phyloP scores from a whole-genome alignment of 1,284 basidiomycete species.

The Puccinia hordei region DNA sequence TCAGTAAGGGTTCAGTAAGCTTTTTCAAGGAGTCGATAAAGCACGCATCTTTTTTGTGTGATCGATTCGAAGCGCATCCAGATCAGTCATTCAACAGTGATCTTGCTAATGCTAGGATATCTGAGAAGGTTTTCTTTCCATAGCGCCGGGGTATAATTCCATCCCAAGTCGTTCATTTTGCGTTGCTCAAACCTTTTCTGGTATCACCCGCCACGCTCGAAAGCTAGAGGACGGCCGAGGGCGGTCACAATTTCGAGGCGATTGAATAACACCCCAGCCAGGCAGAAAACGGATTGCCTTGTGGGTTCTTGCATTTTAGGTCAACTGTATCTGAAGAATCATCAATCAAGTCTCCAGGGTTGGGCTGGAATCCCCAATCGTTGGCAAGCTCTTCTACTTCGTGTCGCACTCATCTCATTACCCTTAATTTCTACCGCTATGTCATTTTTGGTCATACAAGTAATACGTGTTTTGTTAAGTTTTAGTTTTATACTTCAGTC shows the following conservation, averaged over 20 bases:
- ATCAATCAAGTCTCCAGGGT: background rate
- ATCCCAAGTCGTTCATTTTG: too few species aligned
- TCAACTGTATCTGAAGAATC: background rate
- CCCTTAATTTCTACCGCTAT: background rate
- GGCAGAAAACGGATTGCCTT: background rate
- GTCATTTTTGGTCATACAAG: background rate
- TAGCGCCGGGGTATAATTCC: too few species aligned
- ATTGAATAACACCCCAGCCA: background rate
- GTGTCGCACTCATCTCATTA: background rate
- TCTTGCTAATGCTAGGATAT: too few species aligned
- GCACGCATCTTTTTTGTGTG: too few species aligned
- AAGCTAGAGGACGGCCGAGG: too few species aligned
- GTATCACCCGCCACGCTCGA: too few species aligned
- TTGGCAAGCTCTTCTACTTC: background rate
- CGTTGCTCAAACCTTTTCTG: too few species aligned
- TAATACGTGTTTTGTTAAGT: background rate
- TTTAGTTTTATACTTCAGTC: background rate
- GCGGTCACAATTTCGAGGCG: background rate
- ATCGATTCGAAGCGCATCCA: too few species aligned
- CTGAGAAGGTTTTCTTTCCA: too few species aligned
- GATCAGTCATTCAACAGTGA: too few species aligned
- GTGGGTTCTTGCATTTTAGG: background rate
- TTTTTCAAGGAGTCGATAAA: too few species aligned
- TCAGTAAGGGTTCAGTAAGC: too few species aligned
- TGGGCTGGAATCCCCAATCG: background rate